Conservation (phyloP, 805 yeast genomes). For the Kodamaea fukazawae region DNA sequence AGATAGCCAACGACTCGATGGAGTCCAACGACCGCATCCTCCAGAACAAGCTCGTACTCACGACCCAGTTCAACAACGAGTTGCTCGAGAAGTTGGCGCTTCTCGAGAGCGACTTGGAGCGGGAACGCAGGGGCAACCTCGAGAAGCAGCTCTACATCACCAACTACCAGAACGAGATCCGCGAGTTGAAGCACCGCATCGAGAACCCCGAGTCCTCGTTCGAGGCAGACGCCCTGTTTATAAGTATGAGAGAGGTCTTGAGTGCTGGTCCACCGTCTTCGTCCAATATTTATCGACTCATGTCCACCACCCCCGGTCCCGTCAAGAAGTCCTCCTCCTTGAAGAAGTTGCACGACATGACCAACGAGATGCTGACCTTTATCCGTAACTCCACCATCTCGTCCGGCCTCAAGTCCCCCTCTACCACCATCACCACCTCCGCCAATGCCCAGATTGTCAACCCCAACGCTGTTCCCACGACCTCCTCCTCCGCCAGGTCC, state of each 20-base stretch:
- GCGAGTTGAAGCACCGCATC: constrained; percentile 16
- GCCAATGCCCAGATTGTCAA: constrained; percentile 3
- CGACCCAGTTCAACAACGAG: constrained; percentile 41
- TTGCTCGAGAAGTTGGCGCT: constrained; percentile 41
- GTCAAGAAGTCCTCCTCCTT: constrained; percentile 28
- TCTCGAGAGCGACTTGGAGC: constrained; percentile 39
- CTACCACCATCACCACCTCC: constrained; percentile 19
- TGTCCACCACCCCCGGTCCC: background rate
- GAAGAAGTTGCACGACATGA: constrained; percentile 29
- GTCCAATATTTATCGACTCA: background rate
- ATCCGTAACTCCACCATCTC: constrained; percentile 12
- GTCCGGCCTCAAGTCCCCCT: constrained; percentile 18
- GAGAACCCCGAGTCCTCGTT: constrained; percentile 6
- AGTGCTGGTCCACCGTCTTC: constrained; percentile 24
- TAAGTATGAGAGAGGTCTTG: constrained; percentile 26
- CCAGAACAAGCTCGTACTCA: constrained; percentile 28
- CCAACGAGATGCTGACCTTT: constrained; percentile 17
- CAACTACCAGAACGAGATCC: constrained; percentile 31
- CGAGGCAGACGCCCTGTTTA: constrained; percentile 13
- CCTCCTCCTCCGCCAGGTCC: constrained; percentile 8
- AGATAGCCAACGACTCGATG: constrained; percentile 42
- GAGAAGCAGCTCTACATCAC: constrained; percentile 27
- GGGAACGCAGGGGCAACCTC: constrained; percentile 22
- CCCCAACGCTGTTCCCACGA: constrained; percentile 9
- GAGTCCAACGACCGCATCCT: constrained; percentile 37